phyloP scores from a whole-genome alignment of 139 green algal species.

The Chlamydomonas sp. region DNA sequence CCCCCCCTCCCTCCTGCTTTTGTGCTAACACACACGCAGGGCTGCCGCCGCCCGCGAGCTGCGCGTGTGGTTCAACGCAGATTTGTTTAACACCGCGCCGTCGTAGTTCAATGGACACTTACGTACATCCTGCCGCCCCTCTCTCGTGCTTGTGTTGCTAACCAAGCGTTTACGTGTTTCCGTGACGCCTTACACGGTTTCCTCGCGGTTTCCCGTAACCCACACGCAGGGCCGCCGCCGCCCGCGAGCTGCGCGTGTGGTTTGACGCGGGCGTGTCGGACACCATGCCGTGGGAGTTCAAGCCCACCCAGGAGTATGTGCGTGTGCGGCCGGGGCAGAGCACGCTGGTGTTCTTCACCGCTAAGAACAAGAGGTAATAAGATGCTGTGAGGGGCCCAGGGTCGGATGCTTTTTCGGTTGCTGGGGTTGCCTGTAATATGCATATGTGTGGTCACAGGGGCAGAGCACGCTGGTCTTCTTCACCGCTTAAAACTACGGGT shows the following conservation, averaged over 20 bases:
- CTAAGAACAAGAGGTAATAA: slow-evolving; percentile 80
- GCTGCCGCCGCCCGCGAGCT: slow-evolving; percentile 74
- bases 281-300: slow-evolving; percentile 94
- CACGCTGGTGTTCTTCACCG: slow-evolving; percentile 98
- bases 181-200: too few species aligned
- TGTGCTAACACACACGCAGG: slow-evolving; percentile 28
- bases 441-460: too few species aligned
- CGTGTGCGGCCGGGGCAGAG: slow-evolving; percentile 90
- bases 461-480: too few species aligned
- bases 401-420: too few species aligned
- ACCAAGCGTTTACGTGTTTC: too few species aligned
- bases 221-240: slow-evolving; percentile 62
- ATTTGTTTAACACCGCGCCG: slow-evolving; percentile 90
- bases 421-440: too few species aligned
- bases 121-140: neutral
- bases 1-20: too few species aligned
- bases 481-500: too few species aligned
- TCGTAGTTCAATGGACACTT: slow-evolving; percentile 76
- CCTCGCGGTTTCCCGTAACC: too few species aligned
- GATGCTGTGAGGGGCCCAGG: too few species aligned
- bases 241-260: slow-evolving; percentile 78
- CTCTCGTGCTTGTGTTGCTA: neutral
- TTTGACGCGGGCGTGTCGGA: slow-evolving; percentile 95
- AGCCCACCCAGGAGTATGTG: slow-evolving; percentile 78
- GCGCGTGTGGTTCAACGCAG: slow-evolving; percentile 90